Base-by-base conservation (phyloP, 108 stramenopile species). In the Fragilaria radians region DNA sequence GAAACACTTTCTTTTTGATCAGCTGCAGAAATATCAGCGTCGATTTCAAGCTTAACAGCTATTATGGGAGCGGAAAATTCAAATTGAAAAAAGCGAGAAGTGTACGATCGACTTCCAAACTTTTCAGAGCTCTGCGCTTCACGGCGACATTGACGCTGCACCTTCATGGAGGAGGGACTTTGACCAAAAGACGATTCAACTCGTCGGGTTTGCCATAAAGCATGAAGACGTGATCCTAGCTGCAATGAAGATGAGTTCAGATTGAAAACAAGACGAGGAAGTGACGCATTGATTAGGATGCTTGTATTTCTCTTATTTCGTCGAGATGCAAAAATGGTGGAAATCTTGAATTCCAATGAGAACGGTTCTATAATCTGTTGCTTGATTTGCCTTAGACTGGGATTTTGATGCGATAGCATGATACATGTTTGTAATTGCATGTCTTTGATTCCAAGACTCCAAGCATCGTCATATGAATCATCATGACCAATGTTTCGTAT, bases 251-350 rank as follows among this genome's bases (percentile, higher is more conserved):
- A 87, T 2, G 86, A 74, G 11, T 70, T 81, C 50, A 83, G 33
- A 59, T 87, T 87, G 68, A 87, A 83, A 7, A 70, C 72, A 17
- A 87, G 65, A 9, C 80, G 64, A 23, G 86, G 86, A 9, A 87
- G 62, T 2, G 70, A 67, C 11, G 82, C 82, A 19, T 54, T 27
- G 26, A 83, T 53, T 3, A 24, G 52, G 18, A 87, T 51, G 36
- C 49, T 53, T 31, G 70, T 77, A 18, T 14, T 27, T 9, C 5
- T 21, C 27, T 65, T 60, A 24, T 47, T 49, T 26, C 56, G 27
- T 24, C 52, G 54, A 4, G 31, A 27, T 5, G 61, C 71, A 57
- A 86, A 51, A 28, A 53, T 71, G 7, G 80, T 83, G 30, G 54
- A 57, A 30, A 81, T 63, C 0, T 36, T 48, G 54, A 87, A 83